phyloP scores from a whole-genome alignment of 129 eudicot species.

The Scalesia atractyloides region DNA sequence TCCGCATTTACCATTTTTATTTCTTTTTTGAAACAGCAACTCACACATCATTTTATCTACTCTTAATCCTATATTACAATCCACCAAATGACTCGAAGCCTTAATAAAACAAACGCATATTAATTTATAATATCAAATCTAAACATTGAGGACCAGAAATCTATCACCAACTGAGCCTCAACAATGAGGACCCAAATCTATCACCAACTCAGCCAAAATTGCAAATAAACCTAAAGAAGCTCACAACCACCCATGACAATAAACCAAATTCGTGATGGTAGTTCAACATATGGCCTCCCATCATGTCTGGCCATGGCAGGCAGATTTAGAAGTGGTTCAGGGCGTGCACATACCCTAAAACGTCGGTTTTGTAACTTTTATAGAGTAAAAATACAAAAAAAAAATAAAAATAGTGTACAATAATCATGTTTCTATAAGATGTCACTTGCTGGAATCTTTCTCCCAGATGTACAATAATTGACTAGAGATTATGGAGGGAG shows the following conservation, averaged over 20 bases:
- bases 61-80: no score
- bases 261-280: background rate
- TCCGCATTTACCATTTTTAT: no score
- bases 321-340: background rate
- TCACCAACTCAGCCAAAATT: background rate
- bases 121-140: no score
- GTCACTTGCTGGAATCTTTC: slow-evolving; percentile 9
- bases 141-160: background rate
- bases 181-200: slow-evolving; percentile 1
- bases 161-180: slow-evolving; percentile 1
- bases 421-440: background rate
- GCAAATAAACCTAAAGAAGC: background rate
- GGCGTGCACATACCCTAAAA: background rate
- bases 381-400: background rate
- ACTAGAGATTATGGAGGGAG: slow-evolving; percentile 9
- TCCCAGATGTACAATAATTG: slow-evolving; percentile 7
- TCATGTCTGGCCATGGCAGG: background rate
- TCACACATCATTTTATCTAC: no score
- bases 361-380: background rate
- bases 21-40: no score
- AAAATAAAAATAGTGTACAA: background rate
- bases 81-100: no score
- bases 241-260: background rate
- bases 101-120: background rate
- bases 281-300: background rate